Evolutionary conservation across 1,284 basidiomycete species (phyloP), one percentile per base, ranked within the genome.

Genomic region (Laetiporus sulphureus): DNA sequence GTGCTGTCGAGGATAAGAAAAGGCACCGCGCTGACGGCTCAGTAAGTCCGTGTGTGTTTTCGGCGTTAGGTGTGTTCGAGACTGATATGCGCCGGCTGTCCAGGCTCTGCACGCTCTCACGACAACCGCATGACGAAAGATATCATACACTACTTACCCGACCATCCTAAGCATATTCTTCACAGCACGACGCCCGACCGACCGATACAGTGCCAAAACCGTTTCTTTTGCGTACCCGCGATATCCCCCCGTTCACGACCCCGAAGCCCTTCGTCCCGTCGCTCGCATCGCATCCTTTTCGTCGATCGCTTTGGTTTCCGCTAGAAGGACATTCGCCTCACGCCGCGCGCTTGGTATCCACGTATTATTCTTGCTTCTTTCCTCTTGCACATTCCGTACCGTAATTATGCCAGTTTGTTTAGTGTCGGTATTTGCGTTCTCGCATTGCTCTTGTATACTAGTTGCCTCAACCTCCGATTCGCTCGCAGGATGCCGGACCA

Each of bases 1-100:
- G 59, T 89, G 55, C 84, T 83, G 47, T 85, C 83, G 65, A 73
- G 77, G 53, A 80, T 69, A 76, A 74, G 48, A 36, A 21, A 41
- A 31, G 44, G 51, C 53, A 47, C 44, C 50, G 46, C 40, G 33
- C 42, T 42, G 48, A 52, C 40, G 53, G 55, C 53, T 49, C 47
- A 39, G 46, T 49, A 46, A 45, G n/a, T 48, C 47, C 52, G 44
- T 43, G 53, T 55, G 27, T 23, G 25, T 47, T 5, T 21, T 21
- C 4, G 19, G 18, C 22, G 10, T 8, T 18, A 5, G 33, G 5
- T 18, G 12, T 8, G 7, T 8, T 4, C 22, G 33, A 7, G 22
- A 24, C n/a, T 29, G 25, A 38, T 5, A 8, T 30, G n/a, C n/a
- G 13, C 15, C 24, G 37, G 8, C 8, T 27, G 25, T 27, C 25